Evolutionary conservation across 2,329 filamentous ascomycete genomes (phyloP).

Genomic region (Emergomyces orientalis): DNA sequence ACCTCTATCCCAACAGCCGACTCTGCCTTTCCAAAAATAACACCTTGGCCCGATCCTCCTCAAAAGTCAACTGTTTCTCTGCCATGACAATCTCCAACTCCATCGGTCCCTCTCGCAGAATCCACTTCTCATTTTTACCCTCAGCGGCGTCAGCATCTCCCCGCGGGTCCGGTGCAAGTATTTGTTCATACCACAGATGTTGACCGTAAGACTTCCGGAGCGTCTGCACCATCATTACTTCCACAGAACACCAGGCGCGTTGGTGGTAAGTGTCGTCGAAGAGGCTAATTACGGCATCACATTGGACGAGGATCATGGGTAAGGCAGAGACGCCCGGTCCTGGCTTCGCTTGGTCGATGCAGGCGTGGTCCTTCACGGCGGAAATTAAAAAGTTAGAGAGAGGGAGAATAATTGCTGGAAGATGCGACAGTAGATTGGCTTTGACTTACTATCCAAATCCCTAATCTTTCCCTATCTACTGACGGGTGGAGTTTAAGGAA

Average conservation of each 20-base stretch:
- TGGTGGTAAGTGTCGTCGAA: not conserved
- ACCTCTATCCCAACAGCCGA: not conserved
- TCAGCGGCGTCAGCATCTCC: not conserved
- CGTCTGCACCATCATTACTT: slow-evolving; percentile 2
- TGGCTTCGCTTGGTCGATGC: not conserved
- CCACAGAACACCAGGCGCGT: not conserved
- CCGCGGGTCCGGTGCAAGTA: not conserved
- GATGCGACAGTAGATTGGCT: not conserved
- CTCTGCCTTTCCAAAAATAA: not conserved
- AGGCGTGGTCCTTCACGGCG: not conserved
- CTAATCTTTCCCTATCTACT: not conserved
- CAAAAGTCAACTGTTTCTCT: not conserved
- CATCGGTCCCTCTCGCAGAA: not conserved
- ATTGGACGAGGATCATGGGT: not conserved
- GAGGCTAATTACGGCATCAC: not conserved
- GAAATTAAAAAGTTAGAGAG: not conserved
- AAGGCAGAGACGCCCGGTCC: not conserved
- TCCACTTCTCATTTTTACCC: not conserved
- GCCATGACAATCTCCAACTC: not conserved
- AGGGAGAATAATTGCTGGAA: not conserved
- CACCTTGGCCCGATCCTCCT: not conserved
- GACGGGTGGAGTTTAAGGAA: not conserved
- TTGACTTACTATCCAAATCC: not conserved
- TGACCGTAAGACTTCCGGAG: not conserved
- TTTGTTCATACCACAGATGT: not conserved